Conservation (phyloP, 371 early-diverging fungal species). For the Dipsacomyces acuminosporus region DNA sequence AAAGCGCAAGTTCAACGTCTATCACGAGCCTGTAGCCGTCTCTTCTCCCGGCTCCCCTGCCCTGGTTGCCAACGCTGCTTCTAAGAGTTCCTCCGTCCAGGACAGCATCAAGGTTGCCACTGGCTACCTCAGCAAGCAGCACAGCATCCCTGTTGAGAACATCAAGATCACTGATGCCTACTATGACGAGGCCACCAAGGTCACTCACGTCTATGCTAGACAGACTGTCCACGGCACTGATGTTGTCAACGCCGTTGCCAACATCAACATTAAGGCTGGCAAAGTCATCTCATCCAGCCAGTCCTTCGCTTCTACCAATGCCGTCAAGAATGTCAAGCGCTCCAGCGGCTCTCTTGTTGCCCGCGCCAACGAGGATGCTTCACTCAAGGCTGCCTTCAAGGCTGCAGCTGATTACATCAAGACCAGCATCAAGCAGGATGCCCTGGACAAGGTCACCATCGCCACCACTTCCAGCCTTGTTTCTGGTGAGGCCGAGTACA, state of each 20-base stretch:
- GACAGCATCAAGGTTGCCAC: constrained; percentile 8
- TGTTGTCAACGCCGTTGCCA: constrained; percentile 76
- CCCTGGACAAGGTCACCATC: constrained; percentile 13
- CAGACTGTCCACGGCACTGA: constrained; percentile 69
- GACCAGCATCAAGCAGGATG: too few species aligned
- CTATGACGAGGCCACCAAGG: constrained; percentile 64
- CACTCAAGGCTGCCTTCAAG: constrained; percentile 27
- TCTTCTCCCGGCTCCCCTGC: neutral
- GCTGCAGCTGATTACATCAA: too few species aligned
- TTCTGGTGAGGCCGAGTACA: constrained; percentile 11
- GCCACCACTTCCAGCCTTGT: constrained; percentile 27
- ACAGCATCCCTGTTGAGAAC: constrained; percentile 15
- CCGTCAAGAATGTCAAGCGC: neutral
- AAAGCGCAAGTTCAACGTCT: constrained; percentile 2
- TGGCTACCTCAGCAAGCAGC: constrained; percentile 6
- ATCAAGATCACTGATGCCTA: constrained; percentile 50
- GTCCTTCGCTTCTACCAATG: constrained; percentile 51
- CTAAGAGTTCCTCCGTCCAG: too few species aligned
- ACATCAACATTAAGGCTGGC: constrained; percentile 69
- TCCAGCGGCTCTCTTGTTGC: neutral
- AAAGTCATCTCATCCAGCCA: constrained; percentile 67
- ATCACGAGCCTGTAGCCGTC: constrained; percentile 3
- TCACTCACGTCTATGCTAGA: constrained; percentile 77
- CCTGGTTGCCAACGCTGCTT: too few species aligned
- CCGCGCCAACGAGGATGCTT: constrained; percentile 8